Base-by-base conservation (phyloP, 1,139 yeast genomes). In the Yamadazyma atlantica region DNA sequence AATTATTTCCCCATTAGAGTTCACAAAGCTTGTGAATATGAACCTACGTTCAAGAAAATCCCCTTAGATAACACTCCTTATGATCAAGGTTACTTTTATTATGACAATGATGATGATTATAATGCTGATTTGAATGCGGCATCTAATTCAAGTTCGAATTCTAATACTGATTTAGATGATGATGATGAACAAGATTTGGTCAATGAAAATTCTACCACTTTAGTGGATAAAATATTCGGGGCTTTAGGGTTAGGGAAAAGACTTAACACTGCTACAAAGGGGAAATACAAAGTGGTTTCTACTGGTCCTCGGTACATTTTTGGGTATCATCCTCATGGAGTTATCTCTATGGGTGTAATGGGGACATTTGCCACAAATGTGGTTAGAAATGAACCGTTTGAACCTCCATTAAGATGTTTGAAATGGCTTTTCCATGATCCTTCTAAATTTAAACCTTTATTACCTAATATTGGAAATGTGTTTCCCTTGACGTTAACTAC, bases 261-360 rank as follows among this genome's bases (percentile, higher is more conserved):
- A 13, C 50, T 69, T 30, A 69, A 70, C 45, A 63, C 58, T 34
- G 33, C 41, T 19, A 36, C 43, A 32, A 54, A 50, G 32, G 52
- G 48, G 24, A 34, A 36, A 17, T 39, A 23, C 24, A 62, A 57
- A 29, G 60, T 57, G 27, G 64, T 70, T 2, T 55, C 66, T n/a
- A 68, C 79, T 1, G 94, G 92, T 0, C 89, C 94, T 1, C 70
- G 85, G 33, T 92, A 92, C 57, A 80, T 92, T 1, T 90, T 92
- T 61, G 96, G 97, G 0, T 85, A 88, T 55, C 97, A 90, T 60
- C 98, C 99, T 0, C 98, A 92, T 58, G 98, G 99, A 0, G 90
- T 92, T 9, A 89, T 90, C 19, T 88, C 96, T 0, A 75, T 90
- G 77, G 97, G 97, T 1, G 94, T 85, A 0, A 80, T 92, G 59